Base-by-base conservation (phyloP, 1,284 basidiomycete species). In the Pseudozyma pruni region DNA sequence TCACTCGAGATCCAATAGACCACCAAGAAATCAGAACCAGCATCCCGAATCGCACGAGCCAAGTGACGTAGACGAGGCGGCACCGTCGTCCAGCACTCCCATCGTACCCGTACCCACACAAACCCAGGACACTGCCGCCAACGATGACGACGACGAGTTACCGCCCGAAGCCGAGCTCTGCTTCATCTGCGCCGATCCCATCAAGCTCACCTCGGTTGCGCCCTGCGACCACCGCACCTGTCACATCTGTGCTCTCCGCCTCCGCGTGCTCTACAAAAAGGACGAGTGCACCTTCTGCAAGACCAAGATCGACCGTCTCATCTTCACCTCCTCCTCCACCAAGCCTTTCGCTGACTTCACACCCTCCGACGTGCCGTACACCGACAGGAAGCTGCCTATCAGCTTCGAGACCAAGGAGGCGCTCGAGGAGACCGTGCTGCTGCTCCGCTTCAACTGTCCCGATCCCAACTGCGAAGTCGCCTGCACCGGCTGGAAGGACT, bases 231-330 rank as follows among this genome's bases (percentile, higher is more conserved):
- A 98, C 82, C 86, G 90, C 38, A 93, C 91, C 8, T 95, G 93
- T 84, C 92, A 94, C 84, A 90, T 96, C 54, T 98, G 95, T 80
- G 90, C 92, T 1, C 84, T 98, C 45, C 88, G 95, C n/a, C 84
- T 98, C 23, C 85, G 94, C 27, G 93, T 93, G 1, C 86, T 98
- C 56, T 98, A 98, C 86, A 98, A 98, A 64, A 80, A 80, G 60
- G 63, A 60, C 53, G 92, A 95, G 14, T 98, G 95, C 83, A 93
- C 94, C 2, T 96, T 96, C 82, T 98, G 96, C 87, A 98, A 98
- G 90, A 90, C 90, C 75, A 87, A 90, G 4, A 91, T 94, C 83
- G 86, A 87, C 1, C 87, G 87, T 1, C 87, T 96, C 23, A 88
- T 95, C 62, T 96, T 95, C 83, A 94, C 93, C 0, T 83, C 85